These are phyloP conservation scores for Cystoisospora suis DNA, from an alignment of 169 alveolate species.

Conservation along the genomic window DNA sequence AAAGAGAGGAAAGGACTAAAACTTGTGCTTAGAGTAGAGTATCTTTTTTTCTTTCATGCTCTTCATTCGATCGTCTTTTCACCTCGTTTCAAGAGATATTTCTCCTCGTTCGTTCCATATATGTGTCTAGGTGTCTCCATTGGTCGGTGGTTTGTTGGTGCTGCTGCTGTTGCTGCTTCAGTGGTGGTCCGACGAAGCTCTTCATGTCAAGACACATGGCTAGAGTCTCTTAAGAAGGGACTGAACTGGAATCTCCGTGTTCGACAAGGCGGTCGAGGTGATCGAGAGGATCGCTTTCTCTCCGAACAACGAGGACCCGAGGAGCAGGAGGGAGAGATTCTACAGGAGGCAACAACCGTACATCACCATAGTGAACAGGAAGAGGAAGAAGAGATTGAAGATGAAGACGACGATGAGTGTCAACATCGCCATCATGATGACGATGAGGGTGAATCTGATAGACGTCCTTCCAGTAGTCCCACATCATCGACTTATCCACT, in stretches of 20 bases:
- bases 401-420: too few relatives aligned
- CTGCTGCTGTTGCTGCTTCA: not conserved
- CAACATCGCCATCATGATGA: too few relatives aligned
- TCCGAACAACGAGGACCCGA: too few relatives aligned
- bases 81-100: not conserved
- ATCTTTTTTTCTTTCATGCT: not conserved
- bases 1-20: not conserved
- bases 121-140: not conserved
- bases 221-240: slow-evolving; percentile 51
- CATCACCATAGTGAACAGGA: too few relatives aligned
- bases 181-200: slow-evolving; percentile 33
- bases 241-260: slow-evolving; percentile 58
- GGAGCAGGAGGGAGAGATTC: too few relatives aligned
- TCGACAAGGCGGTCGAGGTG: slow-evolving; percentile 30
- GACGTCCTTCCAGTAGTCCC: too few relatives aligned
- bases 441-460: too few relatives aligned
- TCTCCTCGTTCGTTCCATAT: not conserved
- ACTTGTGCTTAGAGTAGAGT: not conserved
- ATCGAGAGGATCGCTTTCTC: too few relatives aligned
- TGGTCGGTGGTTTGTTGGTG: not conserved
- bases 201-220: slow-evolving; percentile 29
- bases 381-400: too few relatives aligned
- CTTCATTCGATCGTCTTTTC: not conserved
- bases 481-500: too few relatives aligned
- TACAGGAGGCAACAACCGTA: too few relatives aligned